phyloP scores from a whole-genome alignment of 2,329 filamentous ascomycete species.

The Cytospora paraplurivora region DNA sequence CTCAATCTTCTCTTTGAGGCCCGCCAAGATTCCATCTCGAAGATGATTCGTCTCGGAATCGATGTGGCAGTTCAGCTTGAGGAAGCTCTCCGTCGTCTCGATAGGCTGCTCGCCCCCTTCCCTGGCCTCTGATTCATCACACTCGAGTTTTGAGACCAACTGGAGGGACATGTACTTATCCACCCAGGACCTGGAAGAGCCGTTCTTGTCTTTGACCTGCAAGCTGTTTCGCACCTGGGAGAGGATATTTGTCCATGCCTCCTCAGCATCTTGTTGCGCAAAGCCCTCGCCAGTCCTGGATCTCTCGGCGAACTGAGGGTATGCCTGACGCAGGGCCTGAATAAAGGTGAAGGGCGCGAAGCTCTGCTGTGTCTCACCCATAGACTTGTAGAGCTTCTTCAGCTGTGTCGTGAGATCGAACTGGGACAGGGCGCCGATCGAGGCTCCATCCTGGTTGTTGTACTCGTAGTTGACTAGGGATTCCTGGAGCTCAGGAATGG shows the following conservation, averaged over 20 bases:
- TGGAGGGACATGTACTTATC: conserved; percentile 88
- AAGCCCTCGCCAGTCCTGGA: conserved; percentile 80
- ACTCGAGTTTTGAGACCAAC: conserved; percentile 77
- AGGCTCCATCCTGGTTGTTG: conserved; percentile 33
- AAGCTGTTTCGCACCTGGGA: conserved; percentile 79
- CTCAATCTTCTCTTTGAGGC: conserved; percentile 84
- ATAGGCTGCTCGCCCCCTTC: conserved; percentile 73
- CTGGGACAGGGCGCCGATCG: conserved; percentile 46
- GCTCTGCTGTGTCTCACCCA: conserved; percentile 87
- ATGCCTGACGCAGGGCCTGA: conserved; percentile 73
- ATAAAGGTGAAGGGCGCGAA: conserved; percentile 84
- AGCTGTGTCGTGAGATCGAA: conserved; percentile 77
- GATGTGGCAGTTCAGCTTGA: conserved; percentile 97
- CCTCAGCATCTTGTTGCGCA: conserved; percentile 98
- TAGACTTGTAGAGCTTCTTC: conserved; percentile 81
- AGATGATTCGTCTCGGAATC: conserved; percentile 84
- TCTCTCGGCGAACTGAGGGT: conserved; percentile 91
- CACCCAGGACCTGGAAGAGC: conserved; percentile 69
- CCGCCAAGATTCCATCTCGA: conserved; percentile 81
- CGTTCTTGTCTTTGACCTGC: conserved; percentile 59
- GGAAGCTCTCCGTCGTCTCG: conserved; percentile 72
- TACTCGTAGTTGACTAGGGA: conserved; percentile 70
- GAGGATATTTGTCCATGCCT: conserved; percentile 96
- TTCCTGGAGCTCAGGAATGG: conserved; percentile 87
- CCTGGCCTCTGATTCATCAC: conserved; percentile 77